Percentiles rank a stretch among this genome's conserved stretches.
Conservation (phyloP, 306 rosid species). For the Malus asiatica region DNA sequence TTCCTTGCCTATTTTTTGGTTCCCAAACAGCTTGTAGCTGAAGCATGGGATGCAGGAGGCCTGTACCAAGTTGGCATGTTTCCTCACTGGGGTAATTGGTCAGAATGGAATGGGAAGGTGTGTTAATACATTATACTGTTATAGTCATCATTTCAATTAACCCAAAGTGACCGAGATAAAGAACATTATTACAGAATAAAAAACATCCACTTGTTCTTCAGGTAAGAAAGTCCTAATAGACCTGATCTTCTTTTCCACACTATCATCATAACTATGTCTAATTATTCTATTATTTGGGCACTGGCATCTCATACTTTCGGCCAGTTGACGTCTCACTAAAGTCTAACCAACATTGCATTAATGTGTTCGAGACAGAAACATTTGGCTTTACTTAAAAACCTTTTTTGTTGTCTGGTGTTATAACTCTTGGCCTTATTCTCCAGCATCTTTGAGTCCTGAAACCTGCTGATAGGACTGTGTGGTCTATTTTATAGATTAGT, state of each 20-base stretch:
- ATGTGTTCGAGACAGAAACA: not conserved
- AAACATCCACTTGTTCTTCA: not conserved
- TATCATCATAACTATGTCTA: not conserved
- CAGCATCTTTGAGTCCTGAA: not conserved
- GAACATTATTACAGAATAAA: not conserved
- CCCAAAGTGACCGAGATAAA: not conserved
- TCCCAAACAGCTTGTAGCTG: conserved; percentile 74
- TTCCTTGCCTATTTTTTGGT: conserved; percentile 17
- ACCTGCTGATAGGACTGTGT: not conserved
- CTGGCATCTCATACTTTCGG: not conserved
- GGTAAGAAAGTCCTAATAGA: not conserved
- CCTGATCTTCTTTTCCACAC: not conserved
- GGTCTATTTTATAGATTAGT: not conserved
- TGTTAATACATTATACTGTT: conserved; percentile 26
- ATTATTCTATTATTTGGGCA: not conserved
- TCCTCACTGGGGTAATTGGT: conserved; percentile 98
- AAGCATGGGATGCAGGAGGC: conserved; percentile 99
- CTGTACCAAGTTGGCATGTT: conserved; percentile 92
- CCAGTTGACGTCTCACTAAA: not conserved
- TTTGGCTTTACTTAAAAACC: not conserved
- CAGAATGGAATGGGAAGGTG: conserved; percentile 99
- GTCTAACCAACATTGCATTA: not conserved
- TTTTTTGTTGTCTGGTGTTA: not conserved
- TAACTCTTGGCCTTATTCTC: not conserved
- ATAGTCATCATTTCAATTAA: conserved; percentile 2